A percentile compares a stretch with the other conserved stretches of the same genome.
These are phyloP conservation scores for Claviceps humidiphila DNA, from an alignment of 2,329 filamentous ascomycete genomes.

Conservation along the genomic window DNA sequence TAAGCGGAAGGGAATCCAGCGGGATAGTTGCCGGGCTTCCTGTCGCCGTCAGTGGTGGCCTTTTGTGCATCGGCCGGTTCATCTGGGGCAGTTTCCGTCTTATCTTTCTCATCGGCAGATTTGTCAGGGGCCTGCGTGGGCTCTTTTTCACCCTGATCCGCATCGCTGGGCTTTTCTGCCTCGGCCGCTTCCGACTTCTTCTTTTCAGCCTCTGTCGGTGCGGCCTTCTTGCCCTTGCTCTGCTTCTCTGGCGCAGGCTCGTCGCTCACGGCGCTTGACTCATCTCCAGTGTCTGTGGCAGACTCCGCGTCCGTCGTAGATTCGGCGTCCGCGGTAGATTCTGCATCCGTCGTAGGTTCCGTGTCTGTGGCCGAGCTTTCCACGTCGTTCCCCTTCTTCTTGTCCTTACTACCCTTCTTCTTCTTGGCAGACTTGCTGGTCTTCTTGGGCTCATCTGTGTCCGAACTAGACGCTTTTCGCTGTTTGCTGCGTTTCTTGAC, in stretches of 20 bases:
- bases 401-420: conserved; percentile 9
- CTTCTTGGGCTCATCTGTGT: conserved; percentile 9
- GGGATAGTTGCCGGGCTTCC: conserved; percentile 13
- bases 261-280: conserved; percentile 9
- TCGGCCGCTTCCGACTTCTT: conserved; percentile 10
- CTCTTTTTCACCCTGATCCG: too few species aligned
- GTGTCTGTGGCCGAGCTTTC: conserved; percentile 10
- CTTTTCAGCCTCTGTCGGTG: neutral
- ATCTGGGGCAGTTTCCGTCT: conserved; percentile 5
- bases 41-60: conserved; percentile 7
- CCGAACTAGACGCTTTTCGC: neutral
- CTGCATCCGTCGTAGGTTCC: conserved; percentile 11
- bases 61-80: conserved; percentile 5
- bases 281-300: conserved; percentile 3
- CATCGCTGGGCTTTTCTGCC: conserved; percentile 2
- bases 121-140: neutral
- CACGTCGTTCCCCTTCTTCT: conserved; percentile 8
- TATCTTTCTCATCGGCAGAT: conserved; percentile 3
- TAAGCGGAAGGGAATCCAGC: conserved; percentile 19
- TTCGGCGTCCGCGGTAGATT: too few species aligned
- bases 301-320: too few species aligned
- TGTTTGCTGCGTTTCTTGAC: conserved; percentile 6
- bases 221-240: conserved; percentile 6
- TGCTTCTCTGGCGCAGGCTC: neutral
- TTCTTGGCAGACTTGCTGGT: conserved; percentile 11